phyloP scores from a whole-genome alignment of 345 rosid species.

The Eucalyptus regnans region DNA sequence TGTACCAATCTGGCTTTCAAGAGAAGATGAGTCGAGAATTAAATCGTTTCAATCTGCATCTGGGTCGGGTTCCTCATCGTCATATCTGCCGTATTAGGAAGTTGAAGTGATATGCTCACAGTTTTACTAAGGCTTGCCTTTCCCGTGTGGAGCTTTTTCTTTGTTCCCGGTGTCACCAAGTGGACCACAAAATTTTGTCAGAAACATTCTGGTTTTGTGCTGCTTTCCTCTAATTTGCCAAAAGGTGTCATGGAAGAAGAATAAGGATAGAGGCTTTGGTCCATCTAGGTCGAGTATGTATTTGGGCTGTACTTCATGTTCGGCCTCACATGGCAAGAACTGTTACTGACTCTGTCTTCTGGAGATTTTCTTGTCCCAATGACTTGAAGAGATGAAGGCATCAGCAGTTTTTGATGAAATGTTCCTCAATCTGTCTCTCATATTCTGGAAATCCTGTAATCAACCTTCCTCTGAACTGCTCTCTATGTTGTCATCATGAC shows the following conservation, averaged over 20 bases:
- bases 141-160: not conserved
- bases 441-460: not conserved
- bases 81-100: not conserved
- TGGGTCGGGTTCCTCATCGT: not conserved
- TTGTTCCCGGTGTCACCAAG: not conserved
- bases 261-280: not conserved
- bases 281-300: not conserved
- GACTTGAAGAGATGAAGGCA: not conserved
- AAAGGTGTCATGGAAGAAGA: not conserved
- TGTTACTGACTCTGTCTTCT: not conserved
- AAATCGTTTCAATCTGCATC: not conserved
- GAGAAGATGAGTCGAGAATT: not conserved
- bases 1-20: not conserved
- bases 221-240: not conserved
- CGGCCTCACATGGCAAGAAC: not conserved
- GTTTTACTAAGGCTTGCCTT: not conserved
- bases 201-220: not conserved
- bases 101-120: not conserved
- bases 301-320: not conserved
- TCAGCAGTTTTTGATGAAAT: not conserved
- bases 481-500: conserved; percentile 2
- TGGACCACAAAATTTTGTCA: not conserved
- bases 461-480: not conserved
- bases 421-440: not conserved
- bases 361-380: not conserved